phyloP scores from a whole-genome alignment of 1,284 basidiomycete genomes.

The Ustilago sp. region DNA sequence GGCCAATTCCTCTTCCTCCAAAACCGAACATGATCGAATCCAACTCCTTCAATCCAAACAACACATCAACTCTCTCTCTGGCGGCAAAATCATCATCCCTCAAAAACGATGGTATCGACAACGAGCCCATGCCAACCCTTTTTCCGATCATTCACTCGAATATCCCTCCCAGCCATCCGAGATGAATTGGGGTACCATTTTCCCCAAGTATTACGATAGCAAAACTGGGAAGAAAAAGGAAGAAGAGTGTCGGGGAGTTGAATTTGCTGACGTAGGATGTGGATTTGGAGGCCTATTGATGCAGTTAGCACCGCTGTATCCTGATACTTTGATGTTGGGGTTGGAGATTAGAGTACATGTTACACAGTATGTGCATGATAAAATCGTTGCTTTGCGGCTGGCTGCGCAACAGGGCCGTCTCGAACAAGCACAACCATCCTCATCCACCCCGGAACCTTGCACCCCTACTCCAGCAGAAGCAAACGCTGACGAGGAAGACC shows the following conservation, averaged over 20 bases:
- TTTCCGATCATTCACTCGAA: slow-evolving; percentile 91
- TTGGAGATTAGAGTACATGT: slow-evolving; percentile 98
- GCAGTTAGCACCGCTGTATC: slow-evolving; percentile 88
- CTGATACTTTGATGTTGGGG: slow-evolving; percentile 92
- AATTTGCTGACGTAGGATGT: slow-evolving; percentile 97
- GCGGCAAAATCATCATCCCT: slow-evolving; percentile 56
- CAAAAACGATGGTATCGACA: slow-evolving; percentile 97
- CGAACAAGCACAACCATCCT: slow-evolving; percentile 15
- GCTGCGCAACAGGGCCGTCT: slow-evolving; percentile 67
- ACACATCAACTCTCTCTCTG: slow-evolving; percentile 57
- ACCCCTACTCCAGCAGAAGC: background rate
- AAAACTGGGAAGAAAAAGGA: slow-evolving; percentile 16
- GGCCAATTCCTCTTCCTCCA: slow-evolving; percentile 24
- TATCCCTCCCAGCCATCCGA: slow-evolving; percentile 84
- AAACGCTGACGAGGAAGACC: slow-evolving; percentile 58
- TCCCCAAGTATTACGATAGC: slow-evolving; percentile 77
- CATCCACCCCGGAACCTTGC: background rate
- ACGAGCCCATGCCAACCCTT: slow-evolving; percentile 97
- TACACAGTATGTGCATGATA: slow-evolving; percentile 94
- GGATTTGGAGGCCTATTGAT: slow-evolving; percentile 96
- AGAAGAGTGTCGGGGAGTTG: slow-evolving; percentile 74
- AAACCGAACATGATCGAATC: slow-evolving; percentile 41
- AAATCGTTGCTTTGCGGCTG: slow-evolving; percentile 85
- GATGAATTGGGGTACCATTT: slow-evolving; percentile 89
- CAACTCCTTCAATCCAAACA: slow-evolving; percentile 41